Evolutionary conservation across 2,329 filamentous ascomycete genomes (phyloP).

Genomic region (Cadophora sp.): DNA sequence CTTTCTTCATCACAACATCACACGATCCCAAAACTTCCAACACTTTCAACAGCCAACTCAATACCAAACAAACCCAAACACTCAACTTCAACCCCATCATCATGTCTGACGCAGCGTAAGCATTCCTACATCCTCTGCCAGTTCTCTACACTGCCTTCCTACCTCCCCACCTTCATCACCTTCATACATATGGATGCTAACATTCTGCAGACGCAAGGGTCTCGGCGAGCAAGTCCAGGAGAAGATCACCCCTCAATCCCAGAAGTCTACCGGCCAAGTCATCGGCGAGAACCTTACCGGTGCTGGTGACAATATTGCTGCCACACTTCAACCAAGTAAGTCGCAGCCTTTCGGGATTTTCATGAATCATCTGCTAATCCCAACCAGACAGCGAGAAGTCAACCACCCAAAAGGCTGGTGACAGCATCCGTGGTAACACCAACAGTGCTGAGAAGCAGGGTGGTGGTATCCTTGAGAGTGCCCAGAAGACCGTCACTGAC

Average conservation of each 20-base stretch:
- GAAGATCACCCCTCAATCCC: conserved; percentile 59
- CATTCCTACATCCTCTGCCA: conserved; percentile 10
- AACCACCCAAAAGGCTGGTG: conserved; percentile 54
- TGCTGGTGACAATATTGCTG: conserved; percentile 54
- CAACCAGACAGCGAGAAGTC: conserved; percentile 50
- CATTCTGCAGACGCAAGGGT: conserved; percentile 52
- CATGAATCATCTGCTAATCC: not conserved
- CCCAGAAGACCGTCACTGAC: conserved; percentile 50
- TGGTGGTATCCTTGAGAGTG: conserved; percentile 49
- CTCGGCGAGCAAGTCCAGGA: conserved; percentile 56
- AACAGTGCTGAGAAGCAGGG: conserved; percentile 51
- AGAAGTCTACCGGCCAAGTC: conserved; percentile 54
- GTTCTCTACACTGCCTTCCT: not conserved
- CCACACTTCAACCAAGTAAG: conserved; percentile 53
- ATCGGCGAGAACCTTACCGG: conserved; percentile 52
- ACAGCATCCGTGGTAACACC: conserved; percentile 50
- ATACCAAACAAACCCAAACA: conserved; percentile 26
- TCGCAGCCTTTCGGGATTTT: conserved; percentile 39
- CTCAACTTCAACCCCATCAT: conserved; percentile 38
- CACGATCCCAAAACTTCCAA: not conserved
- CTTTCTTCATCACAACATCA: not conserved
- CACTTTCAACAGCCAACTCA: not conserved
- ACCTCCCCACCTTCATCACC: not conserved
- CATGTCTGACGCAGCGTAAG: conserved; percentile 55
- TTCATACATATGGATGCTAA: conserved; percentile 17